Conservation (phyloP, 1,284 basidiomycete genomes). For the Neotropicomus parvogracilis region DNA sequence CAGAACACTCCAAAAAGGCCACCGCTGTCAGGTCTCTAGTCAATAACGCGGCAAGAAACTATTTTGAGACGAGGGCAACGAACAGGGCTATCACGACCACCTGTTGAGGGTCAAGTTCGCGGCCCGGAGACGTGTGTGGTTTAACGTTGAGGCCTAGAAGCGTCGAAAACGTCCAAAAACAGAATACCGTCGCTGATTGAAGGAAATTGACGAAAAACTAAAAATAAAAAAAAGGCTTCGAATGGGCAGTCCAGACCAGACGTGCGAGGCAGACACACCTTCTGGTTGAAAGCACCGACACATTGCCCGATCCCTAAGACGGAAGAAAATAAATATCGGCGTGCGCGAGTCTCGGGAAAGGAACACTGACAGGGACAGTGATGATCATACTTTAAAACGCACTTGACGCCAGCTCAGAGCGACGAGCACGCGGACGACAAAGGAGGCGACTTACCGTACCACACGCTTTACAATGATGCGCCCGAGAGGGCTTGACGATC, state of each 20-base stretch:
- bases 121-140: slow-evolving; percentile 14
- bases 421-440: neutral
- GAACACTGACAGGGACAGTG: slow-evolving; percentile 49
- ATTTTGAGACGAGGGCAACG: slow-evolving; percentile 4
- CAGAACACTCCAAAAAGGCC: slow-evolving; percentile 72
- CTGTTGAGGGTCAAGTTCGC: slow-evolving; percentile 27
- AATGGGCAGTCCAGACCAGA: neutral
- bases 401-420: slow-evolving; percentile 33
- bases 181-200: slow-evolving; percentile 48
- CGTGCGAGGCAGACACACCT: slow-evolving; percentile 31
- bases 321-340: slow-evolving; percentile 17
- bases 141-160: slow-evolving; percentile 42
- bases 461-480: slow-evolving; percentile 63
- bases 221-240: slow-evolving; percentile 1
- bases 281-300: slow-evolving; percentile 66
- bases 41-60: slow-evolving; percentile 3
- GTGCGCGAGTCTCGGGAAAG: neutral
- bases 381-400: slow-evolving; percentile 60
- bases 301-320: slow-evolving; percentile 61
- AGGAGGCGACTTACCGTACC: slow-evolving; percentile 41
- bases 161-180: slow-evolving; percentile 50
- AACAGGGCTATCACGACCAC: slow-evolving; percentile 30
- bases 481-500: slow-evolving; percentile 52
- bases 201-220: slow-evolving; percentile 61
- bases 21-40: slow-evolving; percentile 22